Evolutionary conservation across 768 basidiomycete species (phyloP), one percentile per base, ranked within the genome.

Genomic region (Boletus sp.): DNA sequence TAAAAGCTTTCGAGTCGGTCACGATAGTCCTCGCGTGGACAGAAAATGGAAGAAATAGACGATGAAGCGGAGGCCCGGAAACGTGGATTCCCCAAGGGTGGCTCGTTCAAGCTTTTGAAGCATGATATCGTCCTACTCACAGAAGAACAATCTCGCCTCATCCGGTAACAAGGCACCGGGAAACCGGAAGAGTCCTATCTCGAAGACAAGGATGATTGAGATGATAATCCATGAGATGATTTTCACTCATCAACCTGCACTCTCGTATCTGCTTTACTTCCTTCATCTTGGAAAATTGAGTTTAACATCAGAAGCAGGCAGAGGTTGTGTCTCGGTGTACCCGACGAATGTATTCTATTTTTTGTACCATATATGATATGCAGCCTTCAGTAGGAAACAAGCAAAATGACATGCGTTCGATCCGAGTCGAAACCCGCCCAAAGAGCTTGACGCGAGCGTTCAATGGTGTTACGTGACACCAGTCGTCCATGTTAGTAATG

Each of bases 41-140:
- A 87, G 86, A 78, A 78, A 42, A 72, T 84, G 24, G 73, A 81
- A 47, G 71, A 80, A 14, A 69, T 91, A 24, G 71, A 78, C 1
- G 83, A 90, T 57, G 76, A 78, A 7, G 72, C 67, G 12, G 75
- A 86, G 57, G 80, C 83, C 5, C 77, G 80, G 52, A 76, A 80
- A 58, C 81, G 84, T 37, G 71, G 72, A 18, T 81, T 82, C 65
- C 73, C 75, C 18, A 72, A 70, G 45, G 78, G 77, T 17, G 72
- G 72, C 7, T 71, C 78, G n/a, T 83, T 81, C 75, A 79, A 76
- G 69, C 67, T 80, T 24, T 68, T 84, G 55, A 64, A 77, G 39
- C 68, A 64, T 20, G 81, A 84, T 58, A 71, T 84, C 47, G 65
- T 80, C 8, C 67, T 84, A 0, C 69, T 77, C 33, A 76, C 75